Percentiles rank a stretch among this genome's conserved stretches.
Conservation (phyloP, 2,329 filamentous ascomycete genomes). For the Ceratocystis albifundus region DNA sequence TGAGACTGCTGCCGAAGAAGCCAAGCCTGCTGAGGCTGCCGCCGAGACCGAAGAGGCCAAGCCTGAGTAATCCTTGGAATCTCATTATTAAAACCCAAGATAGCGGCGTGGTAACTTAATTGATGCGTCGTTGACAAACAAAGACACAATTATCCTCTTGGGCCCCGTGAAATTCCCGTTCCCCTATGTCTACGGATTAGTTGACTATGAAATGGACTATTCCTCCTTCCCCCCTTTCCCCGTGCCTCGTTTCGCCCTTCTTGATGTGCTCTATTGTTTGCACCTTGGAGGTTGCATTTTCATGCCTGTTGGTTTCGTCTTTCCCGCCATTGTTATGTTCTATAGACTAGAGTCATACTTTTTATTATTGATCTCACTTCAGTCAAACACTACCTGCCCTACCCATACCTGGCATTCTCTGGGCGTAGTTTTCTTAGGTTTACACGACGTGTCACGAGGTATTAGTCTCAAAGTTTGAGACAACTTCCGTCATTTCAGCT, state of each 20-base stretch:
- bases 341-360: conserved; percentile 5
- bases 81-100: conserved; percentile 32
- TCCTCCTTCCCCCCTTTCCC: neutral
- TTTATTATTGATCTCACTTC: conserved; percentile 22
- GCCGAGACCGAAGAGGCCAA: conserved; percentile 54
- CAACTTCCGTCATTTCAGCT: neutral
- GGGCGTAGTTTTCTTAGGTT: conserved; percentile 9
- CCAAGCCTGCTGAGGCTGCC: conserved; percentile 44
- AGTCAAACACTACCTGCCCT: neutral
- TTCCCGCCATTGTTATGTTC: conserved; percentile 4
- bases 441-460: neutral
- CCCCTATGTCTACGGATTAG: conserved; percentile 23
- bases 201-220: conserved; percentile 2
- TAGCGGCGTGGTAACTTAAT: conserved; percentile 28
- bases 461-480: neutral
- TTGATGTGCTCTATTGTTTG: neutral
- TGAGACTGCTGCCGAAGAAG: conserved; percentile 35
- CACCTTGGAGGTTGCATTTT: neutral
- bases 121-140: conserved; percentile 25
- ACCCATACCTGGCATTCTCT: neutral
- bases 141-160: neutral
- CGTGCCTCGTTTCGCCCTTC: neutral
- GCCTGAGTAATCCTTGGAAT: conserved; percentile 46
- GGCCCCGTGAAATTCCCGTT: neutral
- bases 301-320: conserved; percentile 23